Percentiles rank a stretch among this genome's conserved stretches.
phyloP scores from a whole-genome alignment of 805 yeast species.

The Wickerhamiella allomyrinae region DNA sequence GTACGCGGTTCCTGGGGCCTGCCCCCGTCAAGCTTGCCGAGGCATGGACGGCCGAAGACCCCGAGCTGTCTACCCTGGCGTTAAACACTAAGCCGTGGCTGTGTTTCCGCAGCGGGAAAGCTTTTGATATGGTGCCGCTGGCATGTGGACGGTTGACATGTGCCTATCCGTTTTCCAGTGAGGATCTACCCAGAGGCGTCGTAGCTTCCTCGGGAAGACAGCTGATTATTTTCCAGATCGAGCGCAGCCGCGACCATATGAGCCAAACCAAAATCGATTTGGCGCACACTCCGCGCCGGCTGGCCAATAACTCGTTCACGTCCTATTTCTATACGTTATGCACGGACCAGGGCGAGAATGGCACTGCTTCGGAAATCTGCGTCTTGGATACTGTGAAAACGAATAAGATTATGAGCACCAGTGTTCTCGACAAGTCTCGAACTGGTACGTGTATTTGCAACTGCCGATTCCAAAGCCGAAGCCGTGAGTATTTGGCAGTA shows the following conservation, averaged over 20 bases:
- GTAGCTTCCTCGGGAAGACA: neutral
- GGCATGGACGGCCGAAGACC: constrained; percentile 18
- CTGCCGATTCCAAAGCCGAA: constrained; percentile 21
- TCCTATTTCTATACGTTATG: constrained; percentile 31
- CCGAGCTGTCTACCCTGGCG: constrained; percentile 28
- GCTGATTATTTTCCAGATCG: neutral
- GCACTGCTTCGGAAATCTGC: constrained; percentile 13
- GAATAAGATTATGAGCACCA: constrained; percentile 21
- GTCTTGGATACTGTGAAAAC: neutral
- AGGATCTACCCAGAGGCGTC: neutral
- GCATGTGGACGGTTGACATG: constrained; percentile 26
- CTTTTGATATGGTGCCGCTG: constrained; percentile 21
- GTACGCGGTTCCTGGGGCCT: constrained; percentile 62
- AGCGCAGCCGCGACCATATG: constrained; percentile 9
- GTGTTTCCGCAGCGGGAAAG: neutral
- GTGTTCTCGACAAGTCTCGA: constrained; percentile 19
- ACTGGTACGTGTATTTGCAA: constrained; percentile 32
- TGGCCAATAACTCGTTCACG: constrained; percentile 8
- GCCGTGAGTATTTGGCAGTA: constrained; percentile 11
- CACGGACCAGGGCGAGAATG: constrained; percentile 30
- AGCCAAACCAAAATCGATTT: constrained; percentile 6
- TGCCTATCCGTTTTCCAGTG: constrained; percentile 1
- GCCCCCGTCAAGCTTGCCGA: constrained; percentile 39
- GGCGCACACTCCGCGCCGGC: constrained; percentile 13
- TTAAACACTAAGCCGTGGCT: constrained; percentile 44